These are phyloP conservation scores for Quercus engelmannii DNA, from an alignment of 306 rosid genomes.

Conservation along the genomic window DNA sequence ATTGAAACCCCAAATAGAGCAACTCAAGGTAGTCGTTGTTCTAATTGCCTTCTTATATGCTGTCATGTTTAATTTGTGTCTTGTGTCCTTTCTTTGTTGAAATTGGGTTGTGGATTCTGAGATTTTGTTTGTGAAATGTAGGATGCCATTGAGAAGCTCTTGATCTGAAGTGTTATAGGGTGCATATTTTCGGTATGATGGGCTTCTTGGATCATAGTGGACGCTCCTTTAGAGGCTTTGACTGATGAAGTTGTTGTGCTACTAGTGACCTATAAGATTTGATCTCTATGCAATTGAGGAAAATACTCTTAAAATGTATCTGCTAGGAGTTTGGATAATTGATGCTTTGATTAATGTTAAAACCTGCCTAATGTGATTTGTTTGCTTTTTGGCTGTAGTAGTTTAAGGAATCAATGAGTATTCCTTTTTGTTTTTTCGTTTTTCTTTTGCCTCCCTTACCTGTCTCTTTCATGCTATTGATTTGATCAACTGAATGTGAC, in stretches of 20 bases:
- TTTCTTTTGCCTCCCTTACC: background rate
- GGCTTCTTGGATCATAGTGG: slow-evolving; percentile 62
- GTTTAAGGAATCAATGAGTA: background rate
- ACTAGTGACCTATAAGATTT: slow-evolving; percentile 17
- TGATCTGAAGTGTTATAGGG: slow-evolving; percentile 42
- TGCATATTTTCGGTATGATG: slow-evolving; percentile 60
- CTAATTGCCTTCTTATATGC: background rate
- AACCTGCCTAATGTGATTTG: slow-evolving; percentile 10
- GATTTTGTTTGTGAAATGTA: slow-evolving; percentile 22
- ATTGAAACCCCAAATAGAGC: slow-evolving; percentile 80
- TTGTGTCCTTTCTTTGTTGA: background rate
- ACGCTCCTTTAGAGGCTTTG: slow-evolving; percentile 74
- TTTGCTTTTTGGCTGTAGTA: background rate
- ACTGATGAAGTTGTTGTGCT: slow-evolving; percentile 59
- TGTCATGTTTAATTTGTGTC: background rate
- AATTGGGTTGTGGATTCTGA: slow-evolving; percentile 16
- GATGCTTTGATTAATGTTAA: background rate
- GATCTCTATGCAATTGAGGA: slow-evolving; percentile 4
- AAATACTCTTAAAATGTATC: slow-evolving; percentile 14
- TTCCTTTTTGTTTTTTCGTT: too few species aligned
- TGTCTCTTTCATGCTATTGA: background rate
- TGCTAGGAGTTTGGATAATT: background rate
- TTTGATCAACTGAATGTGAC: too few species aligned
- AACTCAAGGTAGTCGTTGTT: slow-evolving; percentile 59
- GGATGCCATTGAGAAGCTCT: slow-evolving; percentile 96